phyloP scores from a whole-genome alignment of 2,329 filamentous ascomycete genomes.

The Neofusicoccum laricinum region DNA sequence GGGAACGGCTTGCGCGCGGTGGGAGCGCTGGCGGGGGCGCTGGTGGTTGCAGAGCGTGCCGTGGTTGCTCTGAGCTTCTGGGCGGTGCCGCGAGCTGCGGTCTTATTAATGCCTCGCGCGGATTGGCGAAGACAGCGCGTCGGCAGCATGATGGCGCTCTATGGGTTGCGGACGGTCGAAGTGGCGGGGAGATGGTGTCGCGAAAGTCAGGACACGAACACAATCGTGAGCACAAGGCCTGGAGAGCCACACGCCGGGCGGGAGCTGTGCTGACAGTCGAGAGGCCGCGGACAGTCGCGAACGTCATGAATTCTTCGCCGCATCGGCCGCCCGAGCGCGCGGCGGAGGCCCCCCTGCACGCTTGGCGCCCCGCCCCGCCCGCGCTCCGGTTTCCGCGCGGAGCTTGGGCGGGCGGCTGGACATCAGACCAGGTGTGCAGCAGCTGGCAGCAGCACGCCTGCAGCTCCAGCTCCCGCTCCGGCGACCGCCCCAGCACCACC shows the following conservation, averaged over 20 bases:
- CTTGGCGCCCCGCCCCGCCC: not conserved
- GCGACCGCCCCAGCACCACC: not conserved
- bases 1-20: conserved; percentile 36
- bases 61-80: not conserved
- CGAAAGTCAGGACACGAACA: not conserved
- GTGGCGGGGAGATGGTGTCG: not conserved
- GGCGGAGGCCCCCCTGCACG: not conserved
- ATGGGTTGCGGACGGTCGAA: not conserved
- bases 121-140: conserved; percentile 17
- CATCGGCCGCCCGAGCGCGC: not conserved
- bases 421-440: conserved; percentile 12
- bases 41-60: not conserved
- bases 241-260: not conserved
- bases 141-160: conserved; percentile 4
- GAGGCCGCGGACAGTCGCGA: not conserved
- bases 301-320: conserved; percentile 9
- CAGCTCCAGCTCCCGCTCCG: not conserved
- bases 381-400: not conserved
- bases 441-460: not conserved
- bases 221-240: not conserved
- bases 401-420: not conserved
- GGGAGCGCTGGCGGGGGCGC: not conserved
- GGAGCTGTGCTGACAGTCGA: not conserved
- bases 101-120: conserved; percentile 15
- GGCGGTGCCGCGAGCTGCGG: not conserved